Evolutionary conservation across 169 alveolate genomes (phyloP), one percentile per base, ranked within the genome.

Genomic region (Cyclospora cayetanensis): DNA sequence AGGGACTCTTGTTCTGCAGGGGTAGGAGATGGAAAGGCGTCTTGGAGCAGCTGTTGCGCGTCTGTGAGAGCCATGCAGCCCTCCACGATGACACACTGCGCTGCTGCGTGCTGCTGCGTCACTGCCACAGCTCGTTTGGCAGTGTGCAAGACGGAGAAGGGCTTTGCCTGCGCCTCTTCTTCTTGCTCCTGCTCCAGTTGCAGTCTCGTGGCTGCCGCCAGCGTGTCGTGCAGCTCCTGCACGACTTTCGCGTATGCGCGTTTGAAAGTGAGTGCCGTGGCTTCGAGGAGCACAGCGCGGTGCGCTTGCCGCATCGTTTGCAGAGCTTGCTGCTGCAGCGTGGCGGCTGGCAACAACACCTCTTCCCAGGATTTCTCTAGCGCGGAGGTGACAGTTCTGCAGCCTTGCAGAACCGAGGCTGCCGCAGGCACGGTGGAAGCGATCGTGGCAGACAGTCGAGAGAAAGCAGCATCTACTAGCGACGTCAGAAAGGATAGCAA

Each of bases 1-100:
- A 87, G 74, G 20, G 41, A 34, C 1, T 66, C 65, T 0, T 15
- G 25, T 31, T 39, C 85, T 39, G 85, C 85, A 20, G 85, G 42
- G 37, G 85, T 39, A 7, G 85, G 52, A 29, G 85, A 39, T 37
- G 83, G 34, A 27, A 68, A 46, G 4, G 80, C 92, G 15, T 86
- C 87, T 39, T 87, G 66, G 37, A 87, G 60, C 41, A 87, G 86
- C 74, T 87, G 86, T 60, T 87, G 92, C 27, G 74, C 77, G 55
- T 87, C 92, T 0, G 92, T 87, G 31, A 87, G 35, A 7, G 92
- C 77, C 87, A 87, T 31, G 27, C 92, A 87, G 29, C 92, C 92
- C 46, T 70, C 86, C 2, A 70, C 76, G 5, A 87, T 76, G 1
- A 87, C 52, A 4, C 87, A 50, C n/a, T 87, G 92, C 1, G 55